Evolutionary conservation across 495 filamentous ascomycete genomes (phyloP).

Genomic region (Penicillium canariense): DNA sequence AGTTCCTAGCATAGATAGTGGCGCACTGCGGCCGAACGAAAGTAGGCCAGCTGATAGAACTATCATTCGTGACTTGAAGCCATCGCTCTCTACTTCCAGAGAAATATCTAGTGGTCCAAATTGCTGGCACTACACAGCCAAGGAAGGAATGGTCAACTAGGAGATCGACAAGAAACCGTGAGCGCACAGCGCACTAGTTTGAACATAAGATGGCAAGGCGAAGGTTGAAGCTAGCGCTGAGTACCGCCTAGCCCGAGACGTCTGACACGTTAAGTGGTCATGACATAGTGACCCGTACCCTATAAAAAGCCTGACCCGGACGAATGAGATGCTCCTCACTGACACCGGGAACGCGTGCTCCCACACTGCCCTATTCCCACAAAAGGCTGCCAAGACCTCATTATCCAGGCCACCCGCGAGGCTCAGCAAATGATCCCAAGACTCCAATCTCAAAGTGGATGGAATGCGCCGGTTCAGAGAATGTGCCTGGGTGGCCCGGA

Average conservation of each 20-base stretch:
- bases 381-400: neutral
- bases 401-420: neutral
- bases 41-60: neutral
- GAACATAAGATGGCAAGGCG: neutral
- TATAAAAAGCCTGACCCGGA: neutral
- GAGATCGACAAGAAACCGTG: neutral
- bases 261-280: neutral
- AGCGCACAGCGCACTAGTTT: neutral
- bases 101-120: neutral
- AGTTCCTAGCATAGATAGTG: neutral
- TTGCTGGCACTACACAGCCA: neutral
- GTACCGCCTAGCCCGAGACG: neutral
- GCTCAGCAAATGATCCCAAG: neutral
- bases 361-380: neutral
- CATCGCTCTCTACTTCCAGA: neutral
- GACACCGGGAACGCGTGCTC: neutral
- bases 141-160: neutral
- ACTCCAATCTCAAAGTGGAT: neutral
- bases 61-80: neutral
- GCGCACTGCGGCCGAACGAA: neutral
- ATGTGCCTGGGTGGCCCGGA: slow-evolving; percentile 3
- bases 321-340: neutral
- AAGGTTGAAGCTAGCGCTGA: neutral
- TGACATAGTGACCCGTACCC: neutral
- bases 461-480: neutral